Evolutionary conservation across 176 grass and related monocot species (phyloP).

Genomic region (Chrysopogon serrulatus): DNA sequence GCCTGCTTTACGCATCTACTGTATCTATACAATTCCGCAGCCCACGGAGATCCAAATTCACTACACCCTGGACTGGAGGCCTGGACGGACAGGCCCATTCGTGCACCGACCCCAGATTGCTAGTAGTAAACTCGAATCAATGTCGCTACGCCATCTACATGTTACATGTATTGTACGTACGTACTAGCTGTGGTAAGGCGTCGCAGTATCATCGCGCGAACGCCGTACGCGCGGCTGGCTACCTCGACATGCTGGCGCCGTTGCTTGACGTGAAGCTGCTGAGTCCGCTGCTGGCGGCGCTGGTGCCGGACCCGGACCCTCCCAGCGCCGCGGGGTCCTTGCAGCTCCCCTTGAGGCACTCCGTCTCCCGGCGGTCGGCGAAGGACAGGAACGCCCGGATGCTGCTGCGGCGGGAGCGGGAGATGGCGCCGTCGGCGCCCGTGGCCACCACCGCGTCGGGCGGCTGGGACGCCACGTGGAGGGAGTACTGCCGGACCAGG

Average conservation of each 20-base stretch:
- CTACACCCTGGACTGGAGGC: neutral
- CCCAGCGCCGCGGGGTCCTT: neutral
- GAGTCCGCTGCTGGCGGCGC: neutral
- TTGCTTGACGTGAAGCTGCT: conserved; percentile 27
- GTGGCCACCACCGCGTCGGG: neutral
- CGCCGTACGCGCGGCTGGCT: neutral
- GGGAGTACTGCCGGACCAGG: conserved; percentile 40
- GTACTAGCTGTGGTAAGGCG: neutral
- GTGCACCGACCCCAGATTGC: neutral
- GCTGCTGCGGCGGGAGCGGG: conserved; percentile 21
- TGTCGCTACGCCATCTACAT: neutral
- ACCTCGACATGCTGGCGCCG: conserved; percentile 1
- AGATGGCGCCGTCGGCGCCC: neutral
- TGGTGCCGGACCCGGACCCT: neutral
- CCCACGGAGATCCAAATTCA: conserved; percentile 24
- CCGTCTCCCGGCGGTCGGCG: conserved; percentile 39
- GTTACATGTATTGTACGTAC: too few species aligned
- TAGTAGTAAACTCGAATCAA: too few species aligned
- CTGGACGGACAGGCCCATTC: neutral
- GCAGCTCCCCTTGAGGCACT: neutral
- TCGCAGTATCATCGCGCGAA: too few species aligned
- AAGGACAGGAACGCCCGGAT: conserved; percentile 71
- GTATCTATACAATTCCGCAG: conserved; percentile 35
- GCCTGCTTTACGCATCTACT: conserved; percentile 1
- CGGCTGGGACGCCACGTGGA: conserved; percentile 14